A percentile compares a stretch with the other conserved stretches of the same genome.
Conservation (phyloP, 1,139 yeast genomes). For the Kodamaea arcana region DNA sequence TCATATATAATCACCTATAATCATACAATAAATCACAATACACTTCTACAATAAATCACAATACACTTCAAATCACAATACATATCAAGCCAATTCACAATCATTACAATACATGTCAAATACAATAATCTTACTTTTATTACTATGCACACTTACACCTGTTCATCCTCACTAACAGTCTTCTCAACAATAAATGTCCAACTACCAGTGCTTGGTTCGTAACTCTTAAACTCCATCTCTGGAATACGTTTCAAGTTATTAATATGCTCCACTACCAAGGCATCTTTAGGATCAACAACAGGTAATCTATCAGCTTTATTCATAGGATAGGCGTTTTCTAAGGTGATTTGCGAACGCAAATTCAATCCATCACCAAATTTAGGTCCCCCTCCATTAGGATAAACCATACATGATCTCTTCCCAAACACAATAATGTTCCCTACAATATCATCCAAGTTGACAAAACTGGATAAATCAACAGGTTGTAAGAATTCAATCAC, state of each 20-base stretch:
- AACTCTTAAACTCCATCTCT: slow-evolving; percentile 63
- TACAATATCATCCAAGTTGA: slow-evolving; percentile 56
- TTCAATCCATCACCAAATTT: slow-evolving; percentile 78
- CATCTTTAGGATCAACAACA: slow-evolving; percentile 74
- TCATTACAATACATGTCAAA: too few relatives aligned
- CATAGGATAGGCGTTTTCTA: slow-evolving; percentile 76
- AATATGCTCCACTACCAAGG: slow-evolving; percentile 65
- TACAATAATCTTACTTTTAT: too few relatives aligned
- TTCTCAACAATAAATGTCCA: slow-evolving; percentile 65
- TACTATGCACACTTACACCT: too few relatives aligned
- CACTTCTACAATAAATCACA: too few relatives aligned
- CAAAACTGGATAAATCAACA: slow-evolving; percentile 72
- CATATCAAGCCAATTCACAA: too few relatives aligned
- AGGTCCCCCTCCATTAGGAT: slow-evolving; percentile 72
- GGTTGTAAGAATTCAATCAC: slow-evolving; percentile 71
- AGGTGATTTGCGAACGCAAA: slow-evolving; percentile 64
- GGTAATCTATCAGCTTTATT: slow-evolving; percentile 70
- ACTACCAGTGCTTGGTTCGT: slow-evolving; percentile 75
- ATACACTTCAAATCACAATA: too few relatives aligned
- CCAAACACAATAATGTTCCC: slow-evolving; percentile 64
- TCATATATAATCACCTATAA: too few relatives aligned
- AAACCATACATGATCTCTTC: slow-evolving; percentile 60
- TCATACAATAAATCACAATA: too few relatives aligned
- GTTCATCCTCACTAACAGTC: slow-evolving; percentile 7
- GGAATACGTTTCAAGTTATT: slow-evolving; percentile 59